phyloP scores from a whole-genome alignment of 805 yeast species.

The Soucietia sequanensis region DNA sequence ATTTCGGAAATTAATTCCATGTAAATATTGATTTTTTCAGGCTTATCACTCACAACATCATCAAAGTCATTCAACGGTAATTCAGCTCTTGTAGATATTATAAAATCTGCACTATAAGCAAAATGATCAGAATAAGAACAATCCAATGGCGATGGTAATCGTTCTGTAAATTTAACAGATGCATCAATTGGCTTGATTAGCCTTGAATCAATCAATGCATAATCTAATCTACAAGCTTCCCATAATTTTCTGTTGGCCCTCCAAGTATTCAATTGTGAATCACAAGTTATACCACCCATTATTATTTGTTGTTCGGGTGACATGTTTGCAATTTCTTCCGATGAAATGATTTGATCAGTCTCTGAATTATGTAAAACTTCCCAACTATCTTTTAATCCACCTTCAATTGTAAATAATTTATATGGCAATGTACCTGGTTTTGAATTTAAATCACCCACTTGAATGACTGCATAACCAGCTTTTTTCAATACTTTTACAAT shows the following conservation, averaged over 20 bases:
- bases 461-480: constrained; percentile 81
- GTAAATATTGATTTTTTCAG: constrained; percentile 33
- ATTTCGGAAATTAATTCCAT: constrained; percentile 25
- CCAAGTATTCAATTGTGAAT: constrained; percentile 86
- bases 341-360: constrained; percentile 20
- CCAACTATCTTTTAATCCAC: constrained; percentile 82
- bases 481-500: constrained; percentile 56
- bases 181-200: constrained; percentile 58
- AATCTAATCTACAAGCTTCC: constrained; percentile 88
- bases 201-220: constrained; percentile 70
- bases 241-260: constrained; percentile 50
- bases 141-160: constrained; percentile 47
- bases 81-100: constrained; percentile 6
- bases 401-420: constrained; percentile 65
- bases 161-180: constrained; percentile 70
- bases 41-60: constrained; percentile 5
- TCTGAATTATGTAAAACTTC: constrained; percentile 54
- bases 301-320: constrained; percentile 53
- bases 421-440: constrained; percentile 85
- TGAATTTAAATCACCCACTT: constrained; percentile 92
- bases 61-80: too few relatives aligned
- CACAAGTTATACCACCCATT: constrained; percentile 86
- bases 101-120: constrained; percentile 55
- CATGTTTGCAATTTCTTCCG: constrained; percentile 23
- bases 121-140: constrained; percentile 91